Conservation (phyloP, 2,329 filamentous ascomycete species). For the Penicillium sp. region DNA sequence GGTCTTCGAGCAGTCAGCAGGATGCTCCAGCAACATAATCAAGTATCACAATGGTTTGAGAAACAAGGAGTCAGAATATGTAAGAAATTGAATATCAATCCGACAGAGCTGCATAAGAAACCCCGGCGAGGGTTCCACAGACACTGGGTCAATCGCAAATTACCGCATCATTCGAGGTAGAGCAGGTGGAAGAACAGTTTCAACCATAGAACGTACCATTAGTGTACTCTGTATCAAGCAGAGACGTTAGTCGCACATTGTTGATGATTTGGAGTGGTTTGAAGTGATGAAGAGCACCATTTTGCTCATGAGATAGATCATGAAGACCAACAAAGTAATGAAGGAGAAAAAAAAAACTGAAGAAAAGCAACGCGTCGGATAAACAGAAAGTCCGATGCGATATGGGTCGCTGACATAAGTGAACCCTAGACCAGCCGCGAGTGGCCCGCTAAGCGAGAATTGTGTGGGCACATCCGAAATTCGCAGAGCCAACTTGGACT, state of each 20-base stretch:
- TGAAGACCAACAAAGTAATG: conserved; percentile 6
- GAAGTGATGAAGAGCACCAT: conserved; percentile 14
- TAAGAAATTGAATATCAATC: conserved; percentile 93
- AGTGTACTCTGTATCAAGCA: not conserved
- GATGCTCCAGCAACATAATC: conserved; percentile 4
- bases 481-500: conserved; percentile 40
- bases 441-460: conserved; percentile 44
- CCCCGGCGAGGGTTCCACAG: conserved; percentile 90
- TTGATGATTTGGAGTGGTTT: not conserved
- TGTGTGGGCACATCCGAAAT: conserved; percentile 45
- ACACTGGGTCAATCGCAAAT: conserved; percentile 96
- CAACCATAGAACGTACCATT: conserved; percentile 25
- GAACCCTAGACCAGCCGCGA: conserved; percentile 40
- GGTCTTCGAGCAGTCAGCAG: conserved; percentile 29
- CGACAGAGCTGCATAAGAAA: conserved; percentile 71
- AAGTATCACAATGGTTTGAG: not conserved
- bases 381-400: conserved; percentile 10
- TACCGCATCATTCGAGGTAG: conserved; percentile 75
- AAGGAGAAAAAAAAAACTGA: conserved; percentile 19
- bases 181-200: conserved; percentile 6
- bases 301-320: conserved; percentile 9
- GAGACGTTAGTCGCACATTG: not conserved
- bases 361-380: conserved; percentile 25
- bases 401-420: conserved; percentile 19
- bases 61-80: conserved; percentile 80